phyloP scores from a whole-genome alignment of 177 flowering plant genomes.

The Telopea speciosissima region DNA sequence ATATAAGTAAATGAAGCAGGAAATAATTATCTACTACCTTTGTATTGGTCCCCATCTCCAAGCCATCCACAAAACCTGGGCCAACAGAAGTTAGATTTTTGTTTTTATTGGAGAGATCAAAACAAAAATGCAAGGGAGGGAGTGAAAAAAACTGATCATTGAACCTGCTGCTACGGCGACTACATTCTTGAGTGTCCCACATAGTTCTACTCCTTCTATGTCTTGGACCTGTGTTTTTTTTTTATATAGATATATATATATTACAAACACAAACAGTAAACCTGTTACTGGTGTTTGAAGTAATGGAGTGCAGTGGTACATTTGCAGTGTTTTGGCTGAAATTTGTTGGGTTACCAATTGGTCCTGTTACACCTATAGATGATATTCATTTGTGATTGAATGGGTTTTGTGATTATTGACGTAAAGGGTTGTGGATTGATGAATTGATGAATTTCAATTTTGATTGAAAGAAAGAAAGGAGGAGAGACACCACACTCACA shows the following conservation, averaged over 20 bases:
- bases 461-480: no score
- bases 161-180: slow-evolving; percentile 96
- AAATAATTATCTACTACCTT: slow-evolving; percentile 36
- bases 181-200: slow-evolving; percentile 93
- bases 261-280: neutral
- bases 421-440: no score
- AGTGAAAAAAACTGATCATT: neutral
- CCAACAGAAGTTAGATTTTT: neutral
- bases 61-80: slow-evolving; percentile 89
- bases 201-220: slow-evolving; percentile 94
- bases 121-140: neutral
- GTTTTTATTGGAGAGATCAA: neutral
- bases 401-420: no score
- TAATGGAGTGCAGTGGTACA: no score
- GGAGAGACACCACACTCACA: slow-evolving; percentile 44
- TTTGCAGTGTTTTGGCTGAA: no score
- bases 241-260: no score
- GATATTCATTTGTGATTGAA: no score
- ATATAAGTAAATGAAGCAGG: neutral
- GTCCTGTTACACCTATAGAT: no score
- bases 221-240: slow-evolving; percentile 56
- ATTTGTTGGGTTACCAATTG: no score
- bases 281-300: no score
- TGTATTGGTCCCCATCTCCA: slow-evolving; percentile 96
- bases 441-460: no score